phyloP scores from a whole-genome alignment of 768 basidiomycete species.

The Lentinula raphanica region DNA sequence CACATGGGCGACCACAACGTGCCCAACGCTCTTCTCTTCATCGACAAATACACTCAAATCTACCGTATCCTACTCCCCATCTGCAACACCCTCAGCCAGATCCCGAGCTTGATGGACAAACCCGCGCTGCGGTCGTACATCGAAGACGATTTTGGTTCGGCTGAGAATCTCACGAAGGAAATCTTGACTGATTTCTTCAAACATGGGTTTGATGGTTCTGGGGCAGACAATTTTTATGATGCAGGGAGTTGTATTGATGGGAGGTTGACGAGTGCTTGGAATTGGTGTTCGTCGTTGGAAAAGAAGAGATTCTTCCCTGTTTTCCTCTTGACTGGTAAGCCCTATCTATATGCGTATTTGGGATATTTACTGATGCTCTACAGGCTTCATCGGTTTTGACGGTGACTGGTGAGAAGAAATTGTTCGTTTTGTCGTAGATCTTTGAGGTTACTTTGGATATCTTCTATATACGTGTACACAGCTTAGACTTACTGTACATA shows the following conservation, averaged over 20 bases:
- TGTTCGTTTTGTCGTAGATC: neutral
- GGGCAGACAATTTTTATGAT: constrained; percentile 89
- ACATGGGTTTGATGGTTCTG: constrained; percentile 85
- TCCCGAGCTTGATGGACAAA: constrained; percentile 58
- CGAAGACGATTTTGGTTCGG: constrained; percentile 76
- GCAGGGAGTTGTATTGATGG: constrained; percentile 85
- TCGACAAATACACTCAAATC: constrained; percentile 90
- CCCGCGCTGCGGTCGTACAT: constrained; percentile 73
- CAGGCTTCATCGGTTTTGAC: constrained; percentile 82
- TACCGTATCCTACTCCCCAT: constrained; percentile 87
- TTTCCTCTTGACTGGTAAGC: constrained; percentile 70
- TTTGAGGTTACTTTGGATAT: neutral
- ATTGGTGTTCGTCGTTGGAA: constrained; percentile 83
- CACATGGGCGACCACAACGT: constrained; percentile 89
- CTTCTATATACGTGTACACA: neutral
- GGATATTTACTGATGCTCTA: neutral
- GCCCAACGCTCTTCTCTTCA: constrained; percentile 82
- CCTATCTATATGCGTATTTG: neutral
- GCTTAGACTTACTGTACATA: neutral
- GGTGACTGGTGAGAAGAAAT: constrained; percentile 62
- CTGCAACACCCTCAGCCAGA: constrained; percentile 74
- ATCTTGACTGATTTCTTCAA: constrained; percentile 82
- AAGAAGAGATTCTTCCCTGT: constrained; percentile 82
- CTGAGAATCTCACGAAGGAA: constrained; percentile 61
- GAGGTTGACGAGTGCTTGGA: constrained; percentile 85